Conservation (phyloP, 129 eudicot species). For the Solidago caesia region DNA sequence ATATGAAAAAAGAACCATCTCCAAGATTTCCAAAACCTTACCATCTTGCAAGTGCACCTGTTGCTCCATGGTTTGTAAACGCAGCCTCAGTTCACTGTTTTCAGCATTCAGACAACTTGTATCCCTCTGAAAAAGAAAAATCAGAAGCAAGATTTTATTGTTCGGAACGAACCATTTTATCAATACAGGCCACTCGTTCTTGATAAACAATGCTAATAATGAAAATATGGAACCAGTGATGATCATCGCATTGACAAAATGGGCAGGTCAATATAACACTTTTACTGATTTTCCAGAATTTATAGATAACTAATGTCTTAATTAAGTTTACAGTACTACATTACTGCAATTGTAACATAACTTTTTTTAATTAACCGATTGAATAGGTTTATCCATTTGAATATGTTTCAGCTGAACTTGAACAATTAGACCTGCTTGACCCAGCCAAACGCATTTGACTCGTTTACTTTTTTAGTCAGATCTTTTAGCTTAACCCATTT, state of each 20-base stretch:
- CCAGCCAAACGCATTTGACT: background rate
- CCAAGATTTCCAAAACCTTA: slow-evolving; percentile 25
- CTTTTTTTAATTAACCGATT: background rate
- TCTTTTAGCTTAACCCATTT: background rate
- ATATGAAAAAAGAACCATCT: background rate
- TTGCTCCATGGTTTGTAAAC: slow-evolving; percentile 84
- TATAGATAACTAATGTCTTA: background rate
- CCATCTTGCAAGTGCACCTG: slow-evolving; percentile 95
- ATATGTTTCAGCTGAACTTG: background rate
- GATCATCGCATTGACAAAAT: background rate
- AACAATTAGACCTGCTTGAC: no score
- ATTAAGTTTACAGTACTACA: background rate
- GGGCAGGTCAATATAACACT: background rate
- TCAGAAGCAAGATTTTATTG: slow-evolving; percentile 1
- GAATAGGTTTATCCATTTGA: background rate
- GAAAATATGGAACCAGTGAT: background rate
- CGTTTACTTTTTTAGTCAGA: background rate
- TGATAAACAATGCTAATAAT: slow-evolving; percentile 6
- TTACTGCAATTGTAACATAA: background rate
- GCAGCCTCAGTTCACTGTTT: slow-evolving; percentile 84
- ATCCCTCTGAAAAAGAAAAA: slow-evolving; percentile 48
- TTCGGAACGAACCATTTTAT: background rate
- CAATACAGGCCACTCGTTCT: slow-evolving; percentile 9
- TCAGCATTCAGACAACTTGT: slow-evolving; percentile 67
- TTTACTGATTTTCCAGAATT: background rate